Base-by-base conservation (phyloP, 768 basidiomycete genomes). In the Coprinopsis cinerea region DNA sequence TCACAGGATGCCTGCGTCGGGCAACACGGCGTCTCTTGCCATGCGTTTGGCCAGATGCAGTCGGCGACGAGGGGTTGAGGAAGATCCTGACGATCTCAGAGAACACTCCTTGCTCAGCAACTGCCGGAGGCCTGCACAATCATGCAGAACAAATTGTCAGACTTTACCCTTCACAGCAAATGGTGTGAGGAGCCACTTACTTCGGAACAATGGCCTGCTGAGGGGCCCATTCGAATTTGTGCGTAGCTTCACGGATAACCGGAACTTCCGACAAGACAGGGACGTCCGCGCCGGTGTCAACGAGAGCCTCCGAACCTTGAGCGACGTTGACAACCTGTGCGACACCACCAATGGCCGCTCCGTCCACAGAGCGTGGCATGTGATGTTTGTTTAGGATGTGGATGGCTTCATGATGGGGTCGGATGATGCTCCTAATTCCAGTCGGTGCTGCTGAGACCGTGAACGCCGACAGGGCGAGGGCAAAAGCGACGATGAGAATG, bases 1-100 rank as follows among this genome's bases (percentile, higher is more conserved):
- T n/a, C 49, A 57, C 55, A 25, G 55, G 55, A 37, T 57, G 55
- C 40, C 55, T 47, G 18, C 55, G 34, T 9, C 55, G 55, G 36
- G 52, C 52, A 23, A 49, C 39, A 35, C 52, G 48, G 11, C 48
- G 49, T 5, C 49, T 32, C 22, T 45, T 44, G 43, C 25, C 23
- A 20, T 45, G 43, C 9, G n/a, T 30, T 39, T 41, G 48, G 14
- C 10, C 20, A n/a, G n/a, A n/a, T 25, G 27, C 28, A 17, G 11
- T 26, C 28, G 17, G 17, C 22, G 24, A 25, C 2, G 34, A 17
- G n/a, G 27, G 42, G 24, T 18, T n/a, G n/a, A 51, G 30, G 42
- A 51, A 45, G 34, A 51, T 51, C 23, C 49, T 51, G 43, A 39
- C 49, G n/a, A 51, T 51, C 28, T 51, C 49, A 17, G 40, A 24